Evolutionary conservation across 2,329 filamentous ascomycete genomes (phyloP).

Genomic region (Ophiostoma australiae): DNA sequence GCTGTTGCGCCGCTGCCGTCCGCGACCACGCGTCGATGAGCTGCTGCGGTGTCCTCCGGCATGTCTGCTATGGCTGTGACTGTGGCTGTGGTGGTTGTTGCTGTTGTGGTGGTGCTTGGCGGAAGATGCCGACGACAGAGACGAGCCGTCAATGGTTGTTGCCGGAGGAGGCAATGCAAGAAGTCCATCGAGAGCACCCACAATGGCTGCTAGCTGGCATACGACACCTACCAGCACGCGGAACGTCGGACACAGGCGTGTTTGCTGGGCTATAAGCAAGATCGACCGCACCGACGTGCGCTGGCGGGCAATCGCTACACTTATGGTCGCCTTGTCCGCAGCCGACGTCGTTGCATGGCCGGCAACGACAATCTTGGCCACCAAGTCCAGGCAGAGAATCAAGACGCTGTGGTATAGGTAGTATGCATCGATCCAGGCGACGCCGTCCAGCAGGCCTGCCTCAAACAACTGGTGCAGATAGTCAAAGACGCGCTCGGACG

Average conservation of each 20-base stretch:
- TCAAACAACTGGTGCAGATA: slow-evolving; percentile 37
- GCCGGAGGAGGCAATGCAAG: slow-evolving; percentile 13
- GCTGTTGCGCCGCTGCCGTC: slow-evolving; percentile 17
- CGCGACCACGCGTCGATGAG: slow-evolving; percentile 8
- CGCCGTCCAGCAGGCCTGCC: slow-evolving; percentile 37
- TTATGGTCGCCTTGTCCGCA: background rate
- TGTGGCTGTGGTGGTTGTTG: background rate
- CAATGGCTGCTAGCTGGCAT: slow-evolving; percentile 25
- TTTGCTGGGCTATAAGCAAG: slow-evolving; percentile 20
- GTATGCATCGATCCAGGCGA: slow-evolving; percentile 41
- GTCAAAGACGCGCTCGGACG: slow-evolving; percentile 34
- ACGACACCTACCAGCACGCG: slow-evolving; percentile 23
- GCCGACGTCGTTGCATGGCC: background rate
- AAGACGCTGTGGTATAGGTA: slow-evolving; percentile 33
- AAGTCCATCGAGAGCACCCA: slow-evolving; percentile 23
- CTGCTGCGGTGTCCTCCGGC: background rate
- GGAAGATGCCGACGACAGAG: slow-evolving; percentile 4
- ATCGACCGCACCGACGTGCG: slow-evolving; percentile 20
- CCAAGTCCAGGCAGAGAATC: slow-evolving; percentile 25
- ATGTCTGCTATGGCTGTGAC: background rate
- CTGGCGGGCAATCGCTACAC: slow-evolving; percentile 15
- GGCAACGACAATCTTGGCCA: slow-evolving; percentile 18
- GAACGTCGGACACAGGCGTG: slow-evolving; percentile 21
- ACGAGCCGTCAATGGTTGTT: background rate
- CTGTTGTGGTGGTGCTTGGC: slow-evolving; percentile 10